Evolutionary conservation across 2,329 filamentous ascomycete genomes (phyloP).

Genomic region (Aspergillus costaricaensis): DNA sequence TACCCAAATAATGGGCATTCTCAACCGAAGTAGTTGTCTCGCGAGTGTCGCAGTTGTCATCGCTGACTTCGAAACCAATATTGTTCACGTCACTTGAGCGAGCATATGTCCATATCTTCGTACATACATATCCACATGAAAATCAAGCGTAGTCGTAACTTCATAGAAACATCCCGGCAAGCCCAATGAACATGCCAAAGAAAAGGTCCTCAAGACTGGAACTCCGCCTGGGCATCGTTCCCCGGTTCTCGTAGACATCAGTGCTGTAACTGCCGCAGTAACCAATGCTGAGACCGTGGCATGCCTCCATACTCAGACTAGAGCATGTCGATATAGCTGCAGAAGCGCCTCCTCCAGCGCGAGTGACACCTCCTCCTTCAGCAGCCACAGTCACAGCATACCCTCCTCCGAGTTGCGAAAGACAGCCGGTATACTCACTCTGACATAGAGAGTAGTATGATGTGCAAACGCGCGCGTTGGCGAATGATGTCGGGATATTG

Average conservation of each 20-base stretch:
- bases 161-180: constrained; percentile 49
- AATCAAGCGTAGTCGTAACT: neutral
- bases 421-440: constrained; percentile 48
- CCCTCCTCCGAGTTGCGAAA: constrained; percentile 49
- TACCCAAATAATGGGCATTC: constrained; percentile 6
- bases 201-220: constrained; percentile 46
- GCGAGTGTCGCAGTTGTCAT: neutral
- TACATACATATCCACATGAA: constrained; percentile 10
- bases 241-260: constrained; percentile 31
- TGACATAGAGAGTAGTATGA: constrained; percentile 57
- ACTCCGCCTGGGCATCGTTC: constrained; percentile 29
- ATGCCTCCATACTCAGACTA: constrained; percentile 50
- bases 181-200: constrained; percentile 46
- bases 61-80: neutral
- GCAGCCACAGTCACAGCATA: constrained; percentile 56
- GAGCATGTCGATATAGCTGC: constrained; percentile 48
- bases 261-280: constrained; percentile 43
- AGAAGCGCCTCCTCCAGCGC: constrained; percentile 46
- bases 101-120: neutral
- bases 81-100: constrained; percentile 11
- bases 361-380: constrained; percentile 53
- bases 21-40: neutral
- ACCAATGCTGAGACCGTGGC: constrained; percentile 50
- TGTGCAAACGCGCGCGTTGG: constrained; percentile 53
- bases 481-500: constrained; percentile 56